phyloP scores from a whole-genome alignment of 2,329 filamentous ascomycete species.

The Botrytis squamosa region DNA sequence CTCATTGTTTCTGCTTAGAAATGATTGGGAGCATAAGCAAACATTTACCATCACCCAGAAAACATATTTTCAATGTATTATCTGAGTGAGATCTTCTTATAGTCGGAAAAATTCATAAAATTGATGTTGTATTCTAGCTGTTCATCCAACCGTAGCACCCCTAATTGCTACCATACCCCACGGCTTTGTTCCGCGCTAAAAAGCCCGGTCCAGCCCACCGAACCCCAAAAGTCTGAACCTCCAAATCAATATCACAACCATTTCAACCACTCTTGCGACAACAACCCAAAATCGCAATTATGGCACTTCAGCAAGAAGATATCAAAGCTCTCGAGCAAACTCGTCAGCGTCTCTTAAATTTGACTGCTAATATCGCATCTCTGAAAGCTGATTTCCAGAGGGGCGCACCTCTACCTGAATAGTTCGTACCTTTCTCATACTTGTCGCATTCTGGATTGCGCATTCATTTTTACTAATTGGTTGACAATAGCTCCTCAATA shows the following conservation, averaged over 20 bases:
- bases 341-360: conserved; percentile 64
- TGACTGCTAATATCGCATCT: conserved; percentile 66
- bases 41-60: not conserved
- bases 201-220: not conserved
- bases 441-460: not conserved
- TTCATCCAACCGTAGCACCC: not conserved
- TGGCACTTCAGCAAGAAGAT: conserved; percentile 48
- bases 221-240: not conserved
- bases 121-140: not conserved
- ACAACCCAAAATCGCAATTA: conserved; percentile 19
- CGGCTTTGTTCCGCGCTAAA: conserved; percentile 8
- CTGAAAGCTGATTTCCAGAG: conserved; percentile 60
- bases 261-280: conserved; percentile 1
- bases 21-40: not conserved
- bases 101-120: not conserved
- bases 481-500: conserved; percentile 58
- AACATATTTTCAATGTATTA: too few relatives aligned
- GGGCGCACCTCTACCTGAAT: conserved; percentile 64
- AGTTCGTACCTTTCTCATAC: conserved; percentile 47
- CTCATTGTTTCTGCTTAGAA: not conserved
- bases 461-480: conserved; percentile 22
- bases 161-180: not conserved
- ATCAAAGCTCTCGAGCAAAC: conserved; percentile 69
- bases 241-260: not conserved
- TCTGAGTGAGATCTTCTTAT: not conserved